Evolutionary conservation across 768 basidiomycete species (phyloP), one percentile per base, ranked within the genome.

Genomic region (Pleurotus pulmonarius): DNA sequence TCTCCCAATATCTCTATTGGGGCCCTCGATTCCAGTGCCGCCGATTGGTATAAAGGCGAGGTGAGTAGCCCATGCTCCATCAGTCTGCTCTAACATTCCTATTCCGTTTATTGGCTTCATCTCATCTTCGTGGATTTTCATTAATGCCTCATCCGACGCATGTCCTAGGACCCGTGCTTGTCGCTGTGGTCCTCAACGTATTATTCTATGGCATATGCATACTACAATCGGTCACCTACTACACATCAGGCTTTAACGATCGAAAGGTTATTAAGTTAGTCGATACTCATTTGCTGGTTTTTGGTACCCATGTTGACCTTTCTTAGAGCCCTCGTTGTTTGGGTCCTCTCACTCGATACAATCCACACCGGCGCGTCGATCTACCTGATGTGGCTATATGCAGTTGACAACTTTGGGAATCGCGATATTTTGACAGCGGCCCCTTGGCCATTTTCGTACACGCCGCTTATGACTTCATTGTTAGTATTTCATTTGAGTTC

Each of bases 361-460:
- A 65, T 68, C 47, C 69, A 70, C 25, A 65, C 65, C 8, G 52
- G 58, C 45, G 52, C 67, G 3, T 58, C 67, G 12, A 34, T 63
- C 26, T 68, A 65, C 46, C 66, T 68, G 65, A 62, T 70, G 29
- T 70, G 67, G 69, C 41, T 53, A 1, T 70, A 68, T 56, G 60
- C 62, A 7, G 60, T 70, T n/a, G 58, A 49, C 5, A 60, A 70
- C 34, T 68, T 68, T 58, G 51, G 55, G 44, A 58, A 65, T 37
- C 51, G 60, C n/a, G 15, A 34, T 5, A 65, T 64, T 49, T 59
- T 70, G 7, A 55, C 57, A 13, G 59, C 41, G 3, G 60, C 61
- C 4, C 41, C 64, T 3, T 70, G 67, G 67, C 69, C 65, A 1
- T 70, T 67, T 46, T 65, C 66, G 2, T 44, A 65, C 1, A 70